Percentiles rank a stretch among this genome's conserved stretches.
phyloP scores from a whole-genome alignment of 2,329 filamentous ascomycete species.

The Aureobasidium leucospermi region DNA sequence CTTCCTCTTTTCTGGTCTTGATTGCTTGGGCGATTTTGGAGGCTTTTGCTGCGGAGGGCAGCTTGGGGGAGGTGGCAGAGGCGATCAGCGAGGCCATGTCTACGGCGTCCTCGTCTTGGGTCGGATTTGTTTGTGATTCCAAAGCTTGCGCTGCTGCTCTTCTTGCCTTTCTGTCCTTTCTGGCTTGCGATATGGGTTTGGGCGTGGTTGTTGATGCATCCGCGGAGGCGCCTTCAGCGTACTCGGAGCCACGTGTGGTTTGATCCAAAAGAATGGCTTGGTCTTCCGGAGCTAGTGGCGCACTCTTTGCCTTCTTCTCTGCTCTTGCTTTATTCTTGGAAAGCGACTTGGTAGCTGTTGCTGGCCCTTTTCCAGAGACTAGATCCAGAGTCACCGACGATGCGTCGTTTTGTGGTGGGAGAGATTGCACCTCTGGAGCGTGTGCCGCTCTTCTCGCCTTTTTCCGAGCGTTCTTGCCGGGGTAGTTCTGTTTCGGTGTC shows the following conservation, averaged over 20 bases:
- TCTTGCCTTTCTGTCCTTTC: conserved; percentile 2
- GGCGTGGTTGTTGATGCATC: too few species aligned
- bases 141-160: neutral
- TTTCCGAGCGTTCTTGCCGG: conserved; percentile 8
- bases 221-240: too few species aligned
- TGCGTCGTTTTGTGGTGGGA: neutral
- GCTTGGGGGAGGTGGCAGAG: neutral
- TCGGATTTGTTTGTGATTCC: neutral
- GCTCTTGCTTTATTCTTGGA: neutral
- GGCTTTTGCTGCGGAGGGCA: neutral
- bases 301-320: conserved; percentile 8
- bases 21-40: neutral
- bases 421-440: neutral
- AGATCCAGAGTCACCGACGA: neutral
- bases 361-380: neutral
- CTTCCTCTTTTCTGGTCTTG: conserved; percentile 5
- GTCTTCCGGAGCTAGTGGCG: neutral
- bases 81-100: conserved; percentile 12
- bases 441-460: conserved; percentile 8
- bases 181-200: too few species aligned
- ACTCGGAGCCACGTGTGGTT: too few species aligned
- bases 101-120: neutral
- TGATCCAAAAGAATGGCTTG: too few species aligned
- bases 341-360: neutral
- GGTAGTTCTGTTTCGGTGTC: neutral